Evolutionary conservation across 805 yeast species (phyloP).

Genomic region (Saccharomycopsis selenospora): DNA sequence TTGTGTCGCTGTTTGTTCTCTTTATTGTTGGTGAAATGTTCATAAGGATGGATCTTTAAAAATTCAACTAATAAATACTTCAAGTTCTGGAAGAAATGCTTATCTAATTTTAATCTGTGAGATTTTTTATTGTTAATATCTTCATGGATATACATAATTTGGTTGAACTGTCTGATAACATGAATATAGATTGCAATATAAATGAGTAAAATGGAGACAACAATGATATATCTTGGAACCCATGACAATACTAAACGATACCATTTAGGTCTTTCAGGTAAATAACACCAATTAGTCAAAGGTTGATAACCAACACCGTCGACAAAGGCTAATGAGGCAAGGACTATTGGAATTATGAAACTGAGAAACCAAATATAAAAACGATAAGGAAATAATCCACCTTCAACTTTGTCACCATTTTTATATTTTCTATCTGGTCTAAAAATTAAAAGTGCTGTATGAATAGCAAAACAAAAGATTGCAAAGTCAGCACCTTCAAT

Average conservation of each 20-base stretch:
- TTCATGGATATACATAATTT: constrained; percentile 35
- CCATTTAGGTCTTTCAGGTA: constrained; percentile 70
- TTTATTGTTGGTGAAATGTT: background rate
- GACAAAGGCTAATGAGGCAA: constrained; percentile 71
- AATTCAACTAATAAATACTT: constrained; percentile 24
- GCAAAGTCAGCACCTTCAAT: constrained; percentile 86
- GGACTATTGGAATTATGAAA: constrained; percentile 51
- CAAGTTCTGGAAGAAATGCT: constrained; percentile 17
- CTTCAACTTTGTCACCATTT: constrained; percentile 45
- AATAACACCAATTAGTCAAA: constrained; percentile 68
- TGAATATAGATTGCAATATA: constrained; percentile 68
- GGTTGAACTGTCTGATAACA: constrained; percentile 55
- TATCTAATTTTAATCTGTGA: constrained; percentile 17
- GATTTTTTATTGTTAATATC: constrained; percentile 24
- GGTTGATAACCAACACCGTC: constrained; percentile 49
- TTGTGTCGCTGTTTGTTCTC: background rate
- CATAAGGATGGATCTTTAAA: constrained; percentile 22
- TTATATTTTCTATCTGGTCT: constrained; percentile 45
- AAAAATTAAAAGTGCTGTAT: constrained; percentile 69
- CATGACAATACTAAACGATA: constrained; percentile 66
- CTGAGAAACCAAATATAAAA: constrained; percentile 51
- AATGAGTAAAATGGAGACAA: constrained; percentile 52
- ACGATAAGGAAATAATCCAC: constrained; percentile 62
- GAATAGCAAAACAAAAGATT: constrained; percentile 74
- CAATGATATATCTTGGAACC: constrained; percentile 70